These are phyloP conservation scores for Alternaria viburni DNA, from an alignment of 2,329 filamentous ascomycete genomes.

Conservation along the genomic window DNA sequence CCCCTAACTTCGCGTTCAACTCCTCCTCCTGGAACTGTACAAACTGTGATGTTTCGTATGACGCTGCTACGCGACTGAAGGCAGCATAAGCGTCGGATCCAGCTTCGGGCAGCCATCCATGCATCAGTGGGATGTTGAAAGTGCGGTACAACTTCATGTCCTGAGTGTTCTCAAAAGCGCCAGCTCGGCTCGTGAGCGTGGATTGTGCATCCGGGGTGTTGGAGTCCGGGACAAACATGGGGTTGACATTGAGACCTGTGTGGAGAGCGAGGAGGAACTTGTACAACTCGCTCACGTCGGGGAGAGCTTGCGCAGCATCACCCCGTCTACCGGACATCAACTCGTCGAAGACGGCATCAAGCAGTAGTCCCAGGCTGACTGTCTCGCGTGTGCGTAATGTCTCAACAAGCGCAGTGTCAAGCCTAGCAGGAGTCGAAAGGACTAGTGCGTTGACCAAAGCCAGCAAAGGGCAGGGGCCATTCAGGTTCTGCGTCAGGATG, in stretches of 20 bases:
- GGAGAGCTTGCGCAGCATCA: conserved; percentile 69
- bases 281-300: conserved; percentile 88
- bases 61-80: conserved; percentile 75
- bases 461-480: conserved; percentile 91
- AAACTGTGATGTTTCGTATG: conserved; percentile 91
- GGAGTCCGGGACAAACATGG: conserved; percentile 73
- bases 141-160: conserved; percentile 93
- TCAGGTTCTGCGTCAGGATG: conserved; percentile 89
- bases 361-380: conserved; percentile 81
- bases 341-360: conserved; percentile 92
- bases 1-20: conserved; percentile 76
- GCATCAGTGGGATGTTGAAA: conserved; percentile 86
- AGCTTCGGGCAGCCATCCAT: conserved; percentile 86
- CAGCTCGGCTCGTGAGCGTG: conserved; percentile 54
- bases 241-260: conserved; percentile 98
- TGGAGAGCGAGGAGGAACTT: conserved; percentile 86
- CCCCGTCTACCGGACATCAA: conserved; percentile 79
- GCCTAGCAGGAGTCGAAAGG: conserved; percentile 74
- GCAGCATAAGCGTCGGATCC: conserved; percentile 70
- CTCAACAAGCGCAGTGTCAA: conserved; percentile 75
- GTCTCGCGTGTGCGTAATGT: conserved; percentile 82
- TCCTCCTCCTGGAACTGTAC: conserved; percentile 89
- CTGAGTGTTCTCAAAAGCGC: conserved; percentile 82
- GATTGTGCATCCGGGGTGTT: conserved; percentile 43
- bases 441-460: conserved; percentile 92